Conservation (phyloP, 805 yeast genomes). For the Saccharomycopsis malanga region DNA sequence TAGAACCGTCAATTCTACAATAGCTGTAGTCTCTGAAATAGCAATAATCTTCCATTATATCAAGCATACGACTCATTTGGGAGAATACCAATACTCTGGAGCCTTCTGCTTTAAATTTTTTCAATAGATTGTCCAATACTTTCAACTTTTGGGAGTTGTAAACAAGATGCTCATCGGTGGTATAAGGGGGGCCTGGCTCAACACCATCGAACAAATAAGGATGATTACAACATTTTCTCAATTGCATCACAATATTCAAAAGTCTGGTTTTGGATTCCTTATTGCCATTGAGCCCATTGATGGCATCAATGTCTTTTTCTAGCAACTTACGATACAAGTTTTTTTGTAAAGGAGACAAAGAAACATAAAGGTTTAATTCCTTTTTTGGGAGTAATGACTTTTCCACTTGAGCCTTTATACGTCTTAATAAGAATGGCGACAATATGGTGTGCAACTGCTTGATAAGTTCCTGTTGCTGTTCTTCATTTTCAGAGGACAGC, state of each 20-base stretch:
- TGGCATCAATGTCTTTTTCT: constrained; percentile 79
- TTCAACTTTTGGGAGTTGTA: constrained; percentile 66
- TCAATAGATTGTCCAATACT: constrained; percentile 60
- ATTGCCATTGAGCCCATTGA: constrained; percentile 72
- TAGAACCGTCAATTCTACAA: constrained; percentile 78
- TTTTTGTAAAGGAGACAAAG: constrained; percentile 74
- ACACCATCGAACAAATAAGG: constrained; percentile 84
- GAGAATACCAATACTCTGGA: constrained; percentile 74
- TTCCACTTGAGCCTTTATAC: constrained; percentile 78
- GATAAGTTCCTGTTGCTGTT: constrained; percentile 39
- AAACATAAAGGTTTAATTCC: constrained; percentile 65
- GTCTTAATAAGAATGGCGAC: constrained; percentile 66
- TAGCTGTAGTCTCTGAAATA: constrained; percentile 60
- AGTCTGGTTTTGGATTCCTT: constrained; percentile 70
- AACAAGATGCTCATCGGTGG: constrained; percentile 78
- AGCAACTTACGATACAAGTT: constrained; percentile 70
- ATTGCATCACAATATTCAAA: constrained; percentile 76
- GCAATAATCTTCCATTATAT: constrained; percentile 75
- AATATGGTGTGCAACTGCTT: constrained; percentile 69
- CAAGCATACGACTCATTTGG: constrained; percentile 78
- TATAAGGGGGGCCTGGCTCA: constrained; percentile 83
- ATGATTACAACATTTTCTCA: constrained; percentile 79
- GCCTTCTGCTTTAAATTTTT: constrained; percentile 57
- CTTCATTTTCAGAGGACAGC: constrained; percentile 22
- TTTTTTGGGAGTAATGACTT: constrained; percentile 68